Evolutionary conservation across 2,329 filamentous ascomycete species (phyloP).

Genomic region (Penicillium sp.): DNA sequence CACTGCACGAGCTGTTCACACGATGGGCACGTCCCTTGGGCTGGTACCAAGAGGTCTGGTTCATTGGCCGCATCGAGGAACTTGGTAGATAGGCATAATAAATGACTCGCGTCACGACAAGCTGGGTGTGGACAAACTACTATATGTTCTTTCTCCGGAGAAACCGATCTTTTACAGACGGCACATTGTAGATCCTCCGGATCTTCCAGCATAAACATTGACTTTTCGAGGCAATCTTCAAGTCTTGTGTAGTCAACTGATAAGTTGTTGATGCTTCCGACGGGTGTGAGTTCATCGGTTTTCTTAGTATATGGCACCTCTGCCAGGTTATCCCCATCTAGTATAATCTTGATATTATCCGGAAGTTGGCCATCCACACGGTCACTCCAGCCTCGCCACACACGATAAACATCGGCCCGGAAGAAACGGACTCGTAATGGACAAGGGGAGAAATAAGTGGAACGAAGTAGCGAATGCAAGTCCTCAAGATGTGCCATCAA

Average conservation of each 20-base stretch:
- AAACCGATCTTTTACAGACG: slow-evolving; percentile 49
- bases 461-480: slow-evolving; percentile 74
- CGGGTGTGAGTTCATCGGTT: slow-evolving; percentile 23
- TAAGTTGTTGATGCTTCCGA: slow-evolving; percentile 46
- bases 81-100: slow-evolving; percentile 54
- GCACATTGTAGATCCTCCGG: slow-evolving; percentile 44
- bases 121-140: slow-evolving; percentile 52
- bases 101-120: slow-evolving; percentile 54
- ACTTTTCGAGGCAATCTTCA: slow-evolving; percentile 54
- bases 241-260: slow-evolving; percentile 54
- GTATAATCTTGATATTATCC: slow-evolving; percentile 53
- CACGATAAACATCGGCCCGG: slow-evolving; percentile 62
- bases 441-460: slow-evolving; percentile 78
- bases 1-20: slow-evolving; percentile 66
- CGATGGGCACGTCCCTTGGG: slow-evolving; percentile 66
- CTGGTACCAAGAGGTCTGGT: slow-evolving; percentile 59
- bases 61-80: slow-evolving; percentile 49
- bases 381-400: slow-evolving; percentile 64
- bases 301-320: not conserved
- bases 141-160: slow-evolving; percentile 41
- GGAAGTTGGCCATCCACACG: slow-evolving; percentile 51
- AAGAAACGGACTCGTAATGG: slow-evolving; percentile 82
- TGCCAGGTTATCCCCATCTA: slow-evolving; percentile 46
- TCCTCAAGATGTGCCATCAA: slow-evolving; percentile 73
- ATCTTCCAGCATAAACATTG: slow-evolving; percentile 43